A percentile compares a stretch with the other conserved stretches of the same genome.
Conservation (phyloP, 169 alveolate species). For the Ichthyophthirius multifiliis region DNA sequence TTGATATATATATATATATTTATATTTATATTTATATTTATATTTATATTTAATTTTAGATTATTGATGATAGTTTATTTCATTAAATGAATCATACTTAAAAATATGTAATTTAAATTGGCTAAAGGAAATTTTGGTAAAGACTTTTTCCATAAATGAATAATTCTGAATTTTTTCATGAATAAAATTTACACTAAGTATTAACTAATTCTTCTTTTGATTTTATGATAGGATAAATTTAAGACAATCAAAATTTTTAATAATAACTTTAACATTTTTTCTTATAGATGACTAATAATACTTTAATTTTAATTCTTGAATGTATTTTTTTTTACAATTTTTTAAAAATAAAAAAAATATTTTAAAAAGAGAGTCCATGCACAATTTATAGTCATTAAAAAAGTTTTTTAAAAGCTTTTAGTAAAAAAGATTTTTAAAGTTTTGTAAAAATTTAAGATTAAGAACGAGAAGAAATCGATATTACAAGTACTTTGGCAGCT, state of each 20-base stretch:
- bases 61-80: neutral
- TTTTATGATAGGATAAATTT: neutral
- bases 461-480: conserved; percentile 3
- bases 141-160: neutral
- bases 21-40: no score
- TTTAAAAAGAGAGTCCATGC: neutral
- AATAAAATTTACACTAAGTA: neutral
- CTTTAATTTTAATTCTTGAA: neutral
- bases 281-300: neutral
- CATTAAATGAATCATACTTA: neutral
- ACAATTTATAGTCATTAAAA: neutral
- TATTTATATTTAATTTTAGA: neutral
- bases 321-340: neutral
- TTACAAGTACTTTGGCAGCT: neutral
- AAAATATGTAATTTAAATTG: neutral
- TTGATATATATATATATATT: no score
- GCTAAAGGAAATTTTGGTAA: neutral
- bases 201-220: neutral
- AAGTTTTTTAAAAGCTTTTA: neutral
- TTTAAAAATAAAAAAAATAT: neutral
- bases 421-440: neutral
- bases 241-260: neutral
- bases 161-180: neutral
- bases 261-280: neutral
- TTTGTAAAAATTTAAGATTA: neutral